Percentiles rank a stretch among this genome's conserved stretches.
Conservation (phyloP, 768 basidiomycete species). For the Boletus rufocinnamomeus region DNA sequence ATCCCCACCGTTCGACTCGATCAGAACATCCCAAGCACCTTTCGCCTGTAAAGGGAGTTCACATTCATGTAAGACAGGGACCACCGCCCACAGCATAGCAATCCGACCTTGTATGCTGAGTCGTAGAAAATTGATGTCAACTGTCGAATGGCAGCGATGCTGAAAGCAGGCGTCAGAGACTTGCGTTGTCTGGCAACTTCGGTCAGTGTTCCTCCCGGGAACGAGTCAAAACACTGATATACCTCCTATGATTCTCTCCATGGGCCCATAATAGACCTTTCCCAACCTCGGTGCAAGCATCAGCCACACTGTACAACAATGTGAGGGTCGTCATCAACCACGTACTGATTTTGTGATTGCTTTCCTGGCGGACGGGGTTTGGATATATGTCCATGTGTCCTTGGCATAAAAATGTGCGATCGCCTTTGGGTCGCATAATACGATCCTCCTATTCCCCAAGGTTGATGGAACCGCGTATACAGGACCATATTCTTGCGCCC, state of each 20-base stretch:
- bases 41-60: neutral
- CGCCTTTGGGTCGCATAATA: conserved; percentile 44
- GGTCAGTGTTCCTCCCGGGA: neutral
- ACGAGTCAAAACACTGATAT: neutral
- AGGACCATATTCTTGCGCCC: conserved; percentile 23
- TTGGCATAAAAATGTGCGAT: conserved; percentile 18
- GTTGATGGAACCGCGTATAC: conserved; percentile 21
- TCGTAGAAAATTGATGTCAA: conserved; percentile 43
- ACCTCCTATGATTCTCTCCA: conserved; percentile 51
- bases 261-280: conserved; percentile 35
- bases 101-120: conserved; percentile 28
- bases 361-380: conserved; percentile 34
- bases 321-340: neutral
- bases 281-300: conserved; percentile 19
- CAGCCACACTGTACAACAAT: neutral
- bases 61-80: neutral
- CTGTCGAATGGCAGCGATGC: conserved; percentile 38
- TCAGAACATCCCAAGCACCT: conserved; percentile 30
- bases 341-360: conserved; percentile 31
- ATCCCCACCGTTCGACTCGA: conserved; percentile 17
- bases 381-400: conserved; percentile 40
- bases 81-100: no score
- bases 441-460: conserved; percentile 10
- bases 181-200: conserved; percentile 35
- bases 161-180: conserved; percentile 42